Base-by-base conservation (phyloP, 345 rosid genomes). In the Hibiscus trionum region DNA sequence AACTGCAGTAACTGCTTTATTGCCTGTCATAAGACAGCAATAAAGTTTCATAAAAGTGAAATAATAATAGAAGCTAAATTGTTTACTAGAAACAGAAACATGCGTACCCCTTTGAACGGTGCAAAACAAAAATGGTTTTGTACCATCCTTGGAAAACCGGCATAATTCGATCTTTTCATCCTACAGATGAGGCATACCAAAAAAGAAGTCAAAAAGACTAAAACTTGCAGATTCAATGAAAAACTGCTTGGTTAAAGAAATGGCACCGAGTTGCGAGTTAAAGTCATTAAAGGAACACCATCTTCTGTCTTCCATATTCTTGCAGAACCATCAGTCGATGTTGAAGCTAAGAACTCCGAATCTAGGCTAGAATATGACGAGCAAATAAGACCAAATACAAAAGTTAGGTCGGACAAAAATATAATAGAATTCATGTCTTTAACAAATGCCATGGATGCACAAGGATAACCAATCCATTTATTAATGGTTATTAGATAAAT, bases 301-400 rank as follows among this genome's bases (percentile, higher is more conserved):
- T 90, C 91, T 76, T 88, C 97, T 49, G 86, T 80, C 83, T 88
- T 94, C 97, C 97, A 94, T 84, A 94, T 83, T 83, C 97, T 92
- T 60, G 89, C 97, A 15, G 96, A 84, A 76, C 97, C 99, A 86
- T 91, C 97, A 69, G 85, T 84, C 35, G 92, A 94, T 74, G 93
- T 88, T 69, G 99, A 84, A 31, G 91, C 97, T 84, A 91, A 79
- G 80, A 82, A 91, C 86, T 89, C 98, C 37, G 97, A 91, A 79
- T 94, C 97, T 62, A 91, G 86, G 86, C 96, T 91, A 79, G 67
- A 73, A 72, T 47, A 78, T 58, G 64, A 79, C 27, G 79, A 52
- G 59, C 31, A 76, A 73, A 71, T 31, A 59, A 47, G 52, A 49
- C 42, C 47, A 69, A 69, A 65, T 64, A 76, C 66, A 75, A 56